Base-by-base conservation (phyloP, 768 basidiomycete species). In the Rhodotorula graminis region DNA sequence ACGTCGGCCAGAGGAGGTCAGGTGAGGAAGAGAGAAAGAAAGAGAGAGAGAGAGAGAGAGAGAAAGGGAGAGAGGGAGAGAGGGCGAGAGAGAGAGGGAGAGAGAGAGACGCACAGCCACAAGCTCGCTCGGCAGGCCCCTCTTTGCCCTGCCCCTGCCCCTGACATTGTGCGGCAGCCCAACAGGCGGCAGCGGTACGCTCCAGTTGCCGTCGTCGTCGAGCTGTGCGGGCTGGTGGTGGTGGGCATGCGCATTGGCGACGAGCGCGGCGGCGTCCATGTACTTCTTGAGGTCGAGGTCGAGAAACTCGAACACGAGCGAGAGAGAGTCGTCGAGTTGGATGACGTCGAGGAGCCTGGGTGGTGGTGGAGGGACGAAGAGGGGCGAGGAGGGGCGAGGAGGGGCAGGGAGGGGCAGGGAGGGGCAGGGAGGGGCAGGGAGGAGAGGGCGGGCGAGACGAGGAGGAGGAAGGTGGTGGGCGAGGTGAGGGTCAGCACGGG, bases 261-360 rank as follows among this genome's bases (percentile, higher is more conserved):
- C 79, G 85, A 86, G 80, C 86, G 82, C 93, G 63, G 89, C 88
- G 50, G 88, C 87, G 80, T 98, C 96, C 87, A 98, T 97, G 82
- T 94, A 99, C 47, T 90, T 86, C 82, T 99, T 99, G 73, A 99
- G 83, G 82, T 99, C 96, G 69, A 94, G 89, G 80, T 99, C 94
- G 67, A 99, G 85, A 82, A 93, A 98, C 82, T 99, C 96, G 80
- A 93, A 96, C 47, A 99, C 96, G 71, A 99, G 88, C 83, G 94
- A 99, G 46, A 99, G 86, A 81, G 96, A 96, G 82, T 93, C 89
- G 81, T 99, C 96, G 21, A 90, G 90, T 80, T 98, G 95, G 8
- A 98, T 92, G 77, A 98, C 96, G 82, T 99, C 94, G 64, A 96
- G 84, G 73, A 98, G 84, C 81, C 96, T 98, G 76, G 27, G 42